Evolutionary conservation across 805 yeast species (phyloP).

Genomic region (Blastobotrys americana): DNA sequence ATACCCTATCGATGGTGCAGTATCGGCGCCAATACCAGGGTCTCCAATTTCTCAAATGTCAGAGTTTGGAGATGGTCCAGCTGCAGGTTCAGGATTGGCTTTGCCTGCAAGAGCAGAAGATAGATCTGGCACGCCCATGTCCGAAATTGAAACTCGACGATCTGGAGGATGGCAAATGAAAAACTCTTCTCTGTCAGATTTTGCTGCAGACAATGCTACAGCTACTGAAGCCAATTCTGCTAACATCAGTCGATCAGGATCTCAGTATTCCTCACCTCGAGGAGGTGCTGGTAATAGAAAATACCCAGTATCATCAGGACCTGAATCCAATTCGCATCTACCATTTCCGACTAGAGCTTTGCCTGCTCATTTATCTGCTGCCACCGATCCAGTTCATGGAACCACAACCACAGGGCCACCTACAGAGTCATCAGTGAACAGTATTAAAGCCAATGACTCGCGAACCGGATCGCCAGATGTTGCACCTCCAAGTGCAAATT

Average conservation of each 20-base stretch:
- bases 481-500: slow-evolving; percentile 38
- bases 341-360: slow-evolving; percentile 1
- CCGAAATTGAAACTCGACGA: too few relatives aligned
- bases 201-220: too few relatives aligned
- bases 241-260: neutral
- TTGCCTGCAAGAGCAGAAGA: too few relatives aligned
- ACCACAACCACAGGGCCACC: neutral
- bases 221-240: too few relatives aligned
- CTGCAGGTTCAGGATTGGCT: neutral
- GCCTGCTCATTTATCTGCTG: neutral
- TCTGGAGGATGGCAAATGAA: too few relatives aligned
- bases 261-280: too few relatives aligned
- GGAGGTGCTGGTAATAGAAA: too few relatives aligned
- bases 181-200: too few relatives aligned
- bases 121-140: too few relatives aligned
- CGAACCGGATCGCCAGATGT: slow-evolving; percentile 3
- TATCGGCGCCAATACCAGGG: neutral
- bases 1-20: neutral
- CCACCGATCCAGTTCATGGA: neutral
- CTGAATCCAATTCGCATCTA: too few relatives aligned
- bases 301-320: too few relatives aligned
- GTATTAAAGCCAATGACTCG: slow-evolving; percentile 1
- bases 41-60: neutral
- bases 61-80: neutral
- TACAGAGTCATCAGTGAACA: slow-evolving; percentile 1